Conservation (phyloP, 306 rosid species). For the Cicer chorassanicum region DNA sequence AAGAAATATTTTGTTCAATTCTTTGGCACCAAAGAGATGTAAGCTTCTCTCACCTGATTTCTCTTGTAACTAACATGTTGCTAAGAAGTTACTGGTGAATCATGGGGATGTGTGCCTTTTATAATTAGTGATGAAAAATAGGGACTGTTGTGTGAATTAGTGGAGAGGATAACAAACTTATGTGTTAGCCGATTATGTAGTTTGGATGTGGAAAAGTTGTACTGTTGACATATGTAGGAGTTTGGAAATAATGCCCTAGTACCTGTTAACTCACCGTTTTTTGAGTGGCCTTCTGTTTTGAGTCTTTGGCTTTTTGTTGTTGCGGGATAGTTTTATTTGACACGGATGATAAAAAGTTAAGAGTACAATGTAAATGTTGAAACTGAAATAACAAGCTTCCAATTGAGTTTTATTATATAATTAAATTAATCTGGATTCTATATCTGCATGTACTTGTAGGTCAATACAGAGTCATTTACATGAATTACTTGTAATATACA, state of each 20-base stretch:
- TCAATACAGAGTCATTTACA: constrained; percentile 1
- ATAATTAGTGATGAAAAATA: background rate
- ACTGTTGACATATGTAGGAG: background rate
- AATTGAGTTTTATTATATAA: constrained; percentile 1
- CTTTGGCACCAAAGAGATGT: constrained; percentile 94
- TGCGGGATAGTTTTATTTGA: background rate
- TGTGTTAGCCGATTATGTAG: constrained; percentile 9
- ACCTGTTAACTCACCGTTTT: constrained; percentile 9
- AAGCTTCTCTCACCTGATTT: constrained; percentile 50
- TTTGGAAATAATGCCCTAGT: background rate
- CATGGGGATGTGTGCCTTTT: background rate
- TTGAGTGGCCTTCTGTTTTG: background rate
- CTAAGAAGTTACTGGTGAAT: background rate
- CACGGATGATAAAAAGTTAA: constrained; percentile 5
- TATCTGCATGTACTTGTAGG: constrained; percentile 8
- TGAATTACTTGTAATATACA: constrained; percentile 8
- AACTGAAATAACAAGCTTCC: constrained; percentile 11
- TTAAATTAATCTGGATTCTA: constrained; percentile 2
- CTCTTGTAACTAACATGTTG: constrained; percentile 19
- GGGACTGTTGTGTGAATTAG: constrained; percentile 32
- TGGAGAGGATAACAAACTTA: background rate
- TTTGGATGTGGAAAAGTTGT: constrained; percentile 13
- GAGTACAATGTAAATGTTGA: constrained; percentile 10
- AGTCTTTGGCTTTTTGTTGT: constrained; percentile 37
- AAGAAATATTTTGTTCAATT: constrained; percentile 93